phyloP scores from a whole-genome alignment of 2,329 filamentous ascomycete species.

The Aschersonia sp. region DNA sequence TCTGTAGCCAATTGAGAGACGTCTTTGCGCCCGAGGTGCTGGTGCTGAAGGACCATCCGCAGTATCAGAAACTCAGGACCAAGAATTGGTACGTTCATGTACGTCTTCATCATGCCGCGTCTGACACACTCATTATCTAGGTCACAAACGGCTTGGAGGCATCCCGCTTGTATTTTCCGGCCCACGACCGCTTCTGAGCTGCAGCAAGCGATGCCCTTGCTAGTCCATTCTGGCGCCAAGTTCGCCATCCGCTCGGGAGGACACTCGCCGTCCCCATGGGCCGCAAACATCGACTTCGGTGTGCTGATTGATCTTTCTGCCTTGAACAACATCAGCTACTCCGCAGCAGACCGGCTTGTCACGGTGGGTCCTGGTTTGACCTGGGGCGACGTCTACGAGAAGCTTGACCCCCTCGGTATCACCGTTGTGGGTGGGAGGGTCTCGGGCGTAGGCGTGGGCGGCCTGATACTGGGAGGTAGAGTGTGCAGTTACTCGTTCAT shows the following conservation, averaged over 20 bases:
- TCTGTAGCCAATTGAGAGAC: background rate
- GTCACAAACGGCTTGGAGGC: background rate
- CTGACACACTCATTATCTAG: background rate
- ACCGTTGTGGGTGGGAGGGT: constrained; percentile 11
- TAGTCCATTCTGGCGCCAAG: constrained; percentile 2
- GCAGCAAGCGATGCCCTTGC: background rate
- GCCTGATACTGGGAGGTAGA: constrained; percentile 10
- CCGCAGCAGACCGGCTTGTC: constrained; percentile 4
- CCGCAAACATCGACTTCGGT: constrained; percentile 13
- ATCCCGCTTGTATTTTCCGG: background rate
- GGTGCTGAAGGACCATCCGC: background rate
- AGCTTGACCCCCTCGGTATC: constrained; percentile 6
- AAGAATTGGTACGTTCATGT: background rate
- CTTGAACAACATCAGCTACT: constrained; percentile 10
- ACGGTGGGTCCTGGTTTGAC: constrained; percentile 8
- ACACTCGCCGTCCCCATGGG: constrained; percentile 14
- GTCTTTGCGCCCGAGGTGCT: background rate
- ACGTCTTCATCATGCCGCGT: background rate
- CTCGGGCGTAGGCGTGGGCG: constrained; percentile 10
- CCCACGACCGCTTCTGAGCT: background rate
- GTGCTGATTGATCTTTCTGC: constrained; percentile 13
- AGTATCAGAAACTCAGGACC: background rate
- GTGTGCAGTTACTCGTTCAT: constrained; percentile 9
- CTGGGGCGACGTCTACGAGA: constrained; percentile 9
- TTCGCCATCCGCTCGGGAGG: constrained; percentile 19